A percentile compares a stretch with the other conserved stretches of the same genome.
phyloP scores from a whole-genome alignment of 306 rosid species.

The Cucurbita maxima region DNA sequence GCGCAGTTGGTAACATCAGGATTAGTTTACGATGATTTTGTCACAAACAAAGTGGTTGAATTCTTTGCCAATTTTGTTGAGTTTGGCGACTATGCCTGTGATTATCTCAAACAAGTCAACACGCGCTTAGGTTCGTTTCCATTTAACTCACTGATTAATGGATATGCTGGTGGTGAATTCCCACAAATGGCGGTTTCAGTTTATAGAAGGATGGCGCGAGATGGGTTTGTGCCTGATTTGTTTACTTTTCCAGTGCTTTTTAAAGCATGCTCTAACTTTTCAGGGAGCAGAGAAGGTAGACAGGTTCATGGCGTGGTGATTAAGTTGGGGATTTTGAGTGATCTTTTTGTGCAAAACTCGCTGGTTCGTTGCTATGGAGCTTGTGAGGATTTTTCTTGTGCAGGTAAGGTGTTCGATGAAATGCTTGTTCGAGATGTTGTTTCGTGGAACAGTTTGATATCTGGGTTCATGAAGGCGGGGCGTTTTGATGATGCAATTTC shows the following conservation, averaged over 20 bases:
- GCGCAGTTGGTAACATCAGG: constrained; percentile 40
- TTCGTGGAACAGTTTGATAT: constrained; percentile 67
- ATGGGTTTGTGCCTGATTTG: constrained; percentile 55
- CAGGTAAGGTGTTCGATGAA: constrained; percentile 48
- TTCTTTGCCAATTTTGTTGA: constrained; percentile 35
- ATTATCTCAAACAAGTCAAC: constrained; percentile 48
- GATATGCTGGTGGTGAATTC: constrained; percentile 18
- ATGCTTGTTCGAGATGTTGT: constrained; percentile 71
- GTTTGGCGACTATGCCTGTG: constrained; percentile 37
- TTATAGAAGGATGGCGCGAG: constrained; percentile 30
- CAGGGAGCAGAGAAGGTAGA: constrained; percentile 38
- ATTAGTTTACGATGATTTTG: constrained; percentile 28
- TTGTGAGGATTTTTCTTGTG: constrained; percentile 38
- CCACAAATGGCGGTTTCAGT: constrained; percentile 28
- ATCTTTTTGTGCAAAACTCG: constrained; percentile 43
- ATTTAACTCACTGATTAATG: constrained; percentile 37
- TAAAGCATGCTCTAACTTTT: constrained; percentile 62
- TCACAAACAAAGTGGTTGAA: constrained; percentile 30
- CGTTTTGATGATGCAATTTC: constrained; percentile 32
- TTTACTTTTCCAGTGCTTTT: constrained; percentile 50
- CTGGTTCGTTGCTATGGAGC: constrained; percentile 38
- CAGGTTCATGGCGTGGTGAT: constrained; percentile 41
- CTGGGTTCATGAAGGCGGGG: constrained; percentile 46
- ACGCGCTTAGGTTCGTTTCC: constrained; percentile 54
- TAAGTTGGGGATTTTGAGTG: constrained; percentile 35